Base-by-base conservation (phyloP, 148 eudicot species). In the Cornus kousa region DNA sequence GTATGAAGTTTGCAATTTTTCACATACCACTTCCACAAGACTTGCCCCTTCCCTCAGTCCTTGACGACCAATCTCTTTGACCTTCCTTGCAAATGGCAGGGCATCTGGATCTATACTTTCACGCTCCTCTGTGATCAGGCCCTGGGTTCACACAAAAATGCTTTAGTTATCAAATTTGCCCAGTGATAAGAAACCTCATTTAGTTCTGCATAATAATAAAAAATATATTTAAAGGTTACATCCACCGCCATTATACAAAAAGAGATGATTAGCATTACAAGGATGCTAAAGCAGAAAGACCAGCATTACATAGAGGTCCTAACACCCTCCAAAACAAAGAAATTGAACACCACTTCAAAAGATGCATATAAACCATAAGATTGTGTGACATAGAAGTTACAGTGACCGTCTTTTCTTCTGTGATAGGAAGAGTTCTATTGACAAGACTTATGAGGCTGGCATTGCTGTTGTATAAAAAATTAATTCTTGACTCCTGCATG, bases 21-120 rank as follows among this genome's bases (percentile, higher is more conserved):
- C 76, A 88, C 97, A 78, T 35, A 95, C 99, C 97, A 95, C 99
- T 69, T 95, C 97, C 68, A 59, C 97, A 66, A 95, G 91, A 80
- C 84, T 89, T 74, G 99, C 89, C 73, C 99, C 99, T 93, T 95
- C 99, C 67, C 70, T 87, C 71, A 95, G 83, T 50, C 99, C 97
- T 86, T 93, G 97, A 60, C 99, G 97, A 68, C 83, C 91, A 68
- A 79, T 79, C 87, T 93, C 99, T 74, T 90, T 95, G 40, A 85
- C 68, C 86, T 85, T 90, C 81, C 99, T 90, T 23, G 97, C 99
- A 91, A 95, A 95, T 20, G 99, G 92, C 0, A 80, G 84, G 50
- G 97, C 99, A 73, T 95, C 97, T 11, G 91, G 93, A 72, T 93
- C 97, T 79, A 91, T 87, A 71, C 87, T 84, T 67, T 86, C 88